These are phyloP conservation scores for Boletus speciosus DNA, from an alignment of 768 basidiomycete genomes.

Conservation along the genomic window DNA sequence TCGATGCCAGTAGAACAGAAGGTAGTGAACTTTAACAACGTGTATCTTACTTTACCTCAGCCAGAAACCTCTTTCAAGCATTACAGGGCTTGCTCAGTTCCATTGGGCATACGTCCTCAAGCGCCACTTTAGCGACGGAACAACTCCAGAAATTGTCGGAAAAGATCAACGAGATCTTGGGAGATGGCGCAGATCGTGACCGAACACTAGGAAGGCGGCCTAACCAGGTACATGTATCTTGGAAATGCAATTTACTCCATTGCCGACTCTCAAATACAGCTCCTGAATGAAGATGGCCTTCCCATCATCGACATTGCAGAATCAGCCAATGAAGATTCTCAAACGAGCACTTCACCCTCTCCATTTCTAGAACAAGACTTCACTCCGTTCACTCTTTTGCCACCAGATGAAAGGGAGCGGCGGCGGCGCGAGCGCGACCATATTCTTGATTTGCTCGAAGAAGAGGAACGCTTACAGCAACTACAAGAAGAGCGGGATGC, in stretches of 20 bases:
- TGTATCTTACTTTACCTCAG: slow-evolving; percentile 3
- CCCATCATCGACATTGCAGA: slow-evolving; percentile 79
- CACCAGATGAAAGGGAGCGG: slow-evolving; percentile 45
- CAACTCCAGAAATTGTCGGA: slow-evolving; percentile 54
- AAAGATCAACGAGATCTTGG: slow-evolving; percentile 52
- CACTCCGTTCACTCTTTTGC: slow-evolving; percentile 44
- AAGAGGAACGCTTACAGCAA: slow-evolving; percentile 56
- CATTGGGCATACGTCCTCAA: slow-evolving; percentile 25
- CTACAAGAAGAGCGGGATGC: slow-evolving; percentile 39
- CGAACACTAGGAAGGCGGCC: slow-evolving; percentile 44
- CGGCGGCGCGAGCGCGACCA: slow-evolving; percentile 57
- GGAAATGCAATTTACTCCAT: slow-evolving; percentile 18
- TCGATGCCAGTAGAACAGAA: slow-evolving; percentile 33
- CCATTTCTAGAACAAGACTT: slow-evolving; percentile 42
- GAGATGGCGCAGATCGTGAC: slow-evolving; percentile 41
- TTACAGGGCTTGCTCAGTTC: slow-evolving; percentile 40
- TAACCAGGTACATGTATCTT: slow-evolving; percentile 54
- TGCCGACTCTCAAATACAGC: slow-evolving; percentile 37
- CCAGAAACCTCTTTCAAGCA: slow-evolving; percentile 25
- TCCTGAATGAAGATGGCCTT: slow-evolving; percentile 73
- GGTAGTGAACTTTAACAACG: slow-evolving; percentile 30
- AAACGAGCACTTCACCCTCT: slow-evolving; percentile 13
- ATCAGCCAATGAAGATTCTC: slow-evolving; percentile 35
- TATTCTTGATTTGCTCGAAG: slow-evolving; percentile 66
- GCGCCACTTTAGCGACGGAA: slow-evolving; percentile 40